A percentile compares a stretch with the other conserved stretches of the same genome.
These are phyloP conservation scores for Aspergillus japonicus DNA, from an alignment of 2,329 filamentous ascomycete genomes.

Conservation along the genomic window DNA sequence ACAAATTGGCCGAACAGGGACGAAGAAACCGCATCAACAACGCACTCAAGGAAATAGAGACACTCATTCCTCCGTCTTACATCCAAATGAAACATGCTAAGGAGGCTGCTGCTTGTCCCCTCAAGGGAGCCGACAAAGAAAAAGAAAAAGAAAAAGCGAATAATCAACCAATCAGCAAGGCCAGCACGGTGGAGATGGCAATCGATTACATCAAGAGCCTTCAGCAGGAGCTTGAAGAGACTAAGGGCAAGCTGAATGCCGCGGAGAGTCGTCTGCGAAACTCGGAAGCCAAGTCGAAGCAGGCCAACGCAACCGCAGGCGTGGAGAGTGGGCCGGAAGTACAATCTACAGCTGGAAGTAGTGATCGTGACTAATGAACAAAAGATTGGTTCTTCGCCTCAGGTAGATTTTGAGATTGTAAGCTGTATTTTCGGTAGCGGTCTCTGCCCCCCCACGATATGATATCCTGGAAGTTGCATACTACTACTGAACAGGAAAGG, in stretches of 20 bases:
- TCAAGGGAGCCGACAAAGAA: conserved; percentile 45
- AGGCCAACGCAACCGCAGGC: background rate
- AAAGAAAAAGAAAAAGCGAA: conserved; percentile 51
- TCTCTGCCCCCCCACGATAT: background rate
- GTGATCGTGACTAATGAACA: background rate
- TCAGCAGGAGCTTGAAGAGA: conserved; percentile 68
- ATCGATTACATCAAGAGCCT: conserved; percentile 92
- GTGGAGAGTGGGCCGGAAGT: conserved; percentile 2
- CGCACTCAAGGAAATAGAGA: conserved; percentile 86
- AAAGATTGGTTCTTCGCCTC: background rate
- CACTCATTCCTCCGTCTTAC: conserved; percentile 66
- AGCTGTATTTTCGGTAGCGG: background rate
- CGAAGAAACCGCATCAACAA: conserved; percentile 93
- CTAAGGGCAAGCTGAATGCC: conserved; percentile 61
- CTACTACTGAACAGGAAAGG: background rate
- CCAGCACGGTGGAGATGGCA: conserved; percentile 94
- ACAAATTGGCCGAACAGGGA: conserved; percentile 97
- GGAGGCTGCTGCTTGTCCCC: conserved; percentile 41
- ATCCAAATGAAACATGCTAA: conserved; percentile 45
- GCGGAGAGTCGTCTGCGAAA: conserved; percentile 61
- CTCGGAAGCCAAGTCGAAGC: conserved; percentile 1
- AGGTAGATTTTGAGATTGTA: background rate
- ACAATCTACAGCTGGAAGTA: background rate
- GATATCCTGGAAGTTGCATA: background rate
- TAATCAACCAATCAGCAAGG: conserved; percentile 76